Evolutionary conservation across 2,329 filamentous ascomycete species (phyloP), one percentile per base, ranked within the genome.

Genomic region (Fusarium sp.): DNA sequence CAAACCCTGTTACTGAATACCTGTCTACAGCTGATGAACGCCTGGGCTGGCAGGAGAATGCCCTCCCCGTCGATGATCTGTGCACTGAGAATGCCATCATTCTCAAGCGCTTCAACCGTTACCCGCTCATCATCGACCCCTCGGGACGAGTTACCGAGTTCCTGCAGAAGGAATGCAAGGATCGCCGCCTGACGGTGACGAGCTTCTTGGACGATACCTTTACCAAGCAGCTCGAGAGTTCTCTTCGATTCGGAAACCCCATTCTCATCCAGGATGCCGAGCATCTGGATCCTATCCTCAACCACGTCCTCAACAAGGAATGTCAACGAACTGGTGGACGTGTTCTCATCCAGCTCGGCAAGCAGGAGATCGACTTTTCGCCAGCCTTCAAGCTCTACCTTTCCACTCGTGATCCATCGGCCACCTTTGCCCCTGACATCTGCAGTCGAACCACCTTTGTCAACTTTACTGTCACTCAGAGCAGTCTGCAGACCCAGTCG

Each of bases 1-100:
- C 95, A 78, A 98, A 98, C 79, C 95, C 97, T 1, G 90, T 99
- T 56, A 98, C 97, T 0, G 97, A 99, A 82, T 99, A 98, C 80
- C 88, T 99, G 18, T 99, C 97, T 6, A 98, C 95, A 27, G 96
- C 97, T 6, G 97, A 99, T 82, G 95, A 99, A 85, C 91, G 97
- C 73, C 89, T 99, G 36, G 91, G 93, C 73, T 99, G 97, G 97
- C 97, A 99, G 85, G 93, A 95, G 78, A 94, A 99, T 81, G 93
- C 93, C 18, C 86, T 99, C 59, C 97, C 97, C 3, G 96, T 98
- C 6, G 97, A 99, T 81, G 97, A 99, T 80, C 90, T 99, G 45
- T 99, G 97, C 88, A 99, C 97, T 0, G 97, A 99, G 84, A 99
- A 99, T 80, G 97, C 97, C 52, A 98, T 99, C 80, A 93, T 99